Evolutionary conservation across 768 basidiomycete species (phyloP).

Genomic region (Trametes gibbosa): DNA sequence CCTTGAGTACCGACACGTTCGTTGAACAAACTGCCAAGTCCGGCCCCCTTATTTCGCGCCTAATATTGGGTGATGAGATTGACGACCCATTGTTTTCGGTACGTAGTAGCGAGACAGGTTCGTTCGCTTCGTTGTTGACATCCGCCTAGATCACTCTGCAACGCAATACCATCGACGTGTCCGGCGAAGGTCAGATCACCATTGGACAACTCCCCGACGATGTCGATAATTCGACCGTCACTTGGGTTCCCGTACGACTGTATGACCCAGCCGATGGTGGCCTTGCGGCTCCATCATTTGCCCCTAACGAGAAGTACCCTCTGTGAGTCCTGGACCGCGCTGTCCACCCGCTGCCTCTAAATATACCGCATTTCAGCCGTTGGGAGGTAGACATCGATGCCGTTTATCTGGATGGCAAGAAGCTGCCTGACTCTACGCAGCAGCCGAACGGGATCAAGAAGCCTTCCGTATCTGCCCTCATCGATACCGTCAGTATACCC

Average conservation of each 20-base stretch:
- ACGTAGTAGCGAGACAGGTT: background rate
- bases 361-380: slow-evolving; percentile 7
- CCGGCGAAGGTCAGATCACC: slow-evolving; percentile 66
- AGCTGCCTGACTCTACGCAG: slow-evolving; percentile 53
- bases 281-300: slow-evolving; percentile 52
- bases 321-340: slow-evolving; percentile 18
- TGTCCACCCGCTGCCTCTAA: background rate
- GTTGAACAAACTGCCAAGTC: slow-evolving; percentile 24
- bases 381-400: slow-evolving; percentile 76
- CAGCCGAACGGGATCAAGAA: slow-evolving; percentile 41
- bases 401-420: slow-evolving; percentile 67
- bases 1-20: slow-evolving; percentile 26
- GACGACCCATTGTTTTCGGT: slow-evolving; percentile 42
- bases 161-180: slow-evolving; percentile 62
- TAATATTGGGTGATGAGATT: slow-evolving; percentile 37
- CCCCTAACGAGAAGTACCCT: slow-evolving; percentile 55
- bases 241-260: slow-evolving; percentile 62
- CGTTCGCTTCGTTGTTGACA: background rate
- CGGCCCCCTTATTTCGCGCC: slow-evolving; percentile 36
- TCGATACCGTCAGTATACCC: slow-evolving; percentile 62
- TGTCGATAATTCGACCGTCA: slow-evolving; percentile 49
- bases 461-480: slow-evolving; percentile 52
- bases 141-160: slow-evolving; percentile 53
- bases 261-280: slow-evolving; percentile 56
- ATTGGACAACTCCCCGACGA: slow-evolving; percentile 63